phyloP scores from a whole-genome alignment of 805 yeast genomes.

The Cyberlindnera americana region DNA sequence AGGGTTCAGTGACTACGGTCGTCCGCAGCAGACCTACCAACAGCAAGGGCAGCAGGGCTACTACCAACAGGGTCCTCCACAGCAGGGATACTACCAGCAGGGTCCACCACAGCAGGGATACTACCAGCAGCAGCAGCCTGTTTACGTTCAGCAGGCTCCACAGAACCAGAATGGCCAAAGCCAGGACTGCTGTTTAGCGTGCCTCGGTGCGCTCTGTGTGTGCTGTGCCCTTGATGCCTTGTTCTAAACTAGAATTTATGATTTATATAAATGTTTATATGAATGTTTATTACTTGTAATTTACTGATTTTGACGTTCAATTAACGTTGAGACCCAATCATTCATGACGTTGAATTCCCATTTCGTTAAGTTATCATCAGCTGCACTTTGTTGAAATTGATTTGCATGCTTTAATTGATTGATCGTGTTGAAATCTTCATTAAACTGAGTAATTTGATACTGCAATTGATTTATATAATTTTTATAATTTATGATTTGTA shows the following conservation, averaged over 20 bases:
- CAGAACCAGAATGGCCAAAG: slow-evolving; percentile 31
- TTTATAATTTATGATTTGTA: no score
- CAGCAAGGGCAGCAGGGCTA: slow-evolving; percentile 31
- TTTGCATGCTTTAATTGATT: no score
- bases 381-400: neutral
- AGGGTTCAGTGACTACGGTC: slow-evolving; percentile 22
- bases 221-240: slow-evolving; percentile 53
- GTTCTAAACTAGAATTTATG: slow-evolving; percentile 34
- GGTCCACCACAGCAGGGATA: slow-evolving; percentile 35
- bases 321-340: slow-evolving; percentile 9
- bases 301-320: neutral
- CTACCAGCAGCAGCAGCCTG: slow-evolving; percentile 47
- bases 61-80: slow-evolving; percentile 36
- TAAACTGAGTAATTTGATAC: slow-evolving; percentile 10
- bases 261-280: neutral
- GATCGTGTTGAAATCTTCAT: slow-evolving; percentile 5
- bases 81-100: slow-evolving; percentile 43
- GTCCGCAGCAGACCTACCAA: slow-evolving; percentile 21
- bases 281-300: no score
- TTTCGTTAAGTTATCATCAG: slow-evolving; percentile 5
- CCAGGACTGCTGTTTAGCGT: slow-evolving; percentile 46
- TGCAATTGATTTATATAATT: no score
- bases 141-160: slow-evolving; percentile 49
- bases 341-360: slow-evolving; percentile 17
- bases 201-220: slow-evolving; percentile 52